Percentiles rank a stretch among this genome's conserved stretches.
phyloP scores from a whole-genome alignment of 176 grass and related monocot genomes.

The Oryza rufipogon region DNA sequence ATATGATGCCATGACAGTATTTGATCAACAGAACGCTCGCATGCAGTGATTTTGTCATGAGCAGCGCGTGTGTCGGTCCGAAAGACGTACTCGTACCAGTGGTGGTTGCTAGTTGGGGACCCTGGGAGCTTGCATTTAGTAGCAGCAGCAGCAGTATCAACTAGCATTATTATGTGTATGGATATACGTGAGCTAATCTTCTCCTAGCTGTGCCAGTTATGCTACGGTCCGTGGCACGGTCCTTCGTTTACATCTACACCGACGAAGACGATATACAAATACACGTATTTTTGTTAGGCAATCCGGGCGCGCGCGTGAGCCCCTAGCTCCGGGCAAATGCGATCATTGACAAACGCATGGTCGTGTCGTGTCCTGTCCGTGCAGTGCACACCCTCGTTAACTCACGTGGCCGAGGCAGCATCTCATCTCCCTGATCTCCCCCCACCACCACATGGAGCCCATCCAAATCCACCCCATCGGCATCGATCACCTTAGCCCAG shows the following conservation, averaged over 20 bases:
- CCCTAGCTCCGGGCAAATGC: no score
- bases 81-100: background rate
- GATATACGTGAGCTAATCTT: no score
- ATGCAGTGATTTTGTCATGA: background rate
- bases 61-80: background rate
- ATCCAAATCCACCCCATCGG: no score
- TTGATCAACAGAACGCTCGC: background rate
- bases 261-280: background rate
- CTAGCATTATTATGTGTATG: background rate
- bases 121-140: background rate
- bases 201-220: background rate
- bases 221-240: background rate
- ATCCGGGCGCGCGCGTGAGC: background rate
- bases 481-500: no score
- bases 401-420: no score
- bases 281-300: background rate
- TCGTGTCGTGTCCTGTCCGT: no score
- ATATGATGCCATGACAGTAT: background rate
- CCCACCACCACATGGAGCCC: no score
- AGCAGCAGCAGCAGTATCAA: no score
- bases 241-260: background rate
- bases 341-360: no score
- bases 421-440: no score
- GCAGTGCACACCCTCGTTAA: no score
- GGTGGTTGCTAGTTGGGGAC: background rate